These are phyloP conservation scores for Hortiboletus campestris DNA, from an alignment of 768 basidiomycete species.

Conservation along the genomic window DNA sequence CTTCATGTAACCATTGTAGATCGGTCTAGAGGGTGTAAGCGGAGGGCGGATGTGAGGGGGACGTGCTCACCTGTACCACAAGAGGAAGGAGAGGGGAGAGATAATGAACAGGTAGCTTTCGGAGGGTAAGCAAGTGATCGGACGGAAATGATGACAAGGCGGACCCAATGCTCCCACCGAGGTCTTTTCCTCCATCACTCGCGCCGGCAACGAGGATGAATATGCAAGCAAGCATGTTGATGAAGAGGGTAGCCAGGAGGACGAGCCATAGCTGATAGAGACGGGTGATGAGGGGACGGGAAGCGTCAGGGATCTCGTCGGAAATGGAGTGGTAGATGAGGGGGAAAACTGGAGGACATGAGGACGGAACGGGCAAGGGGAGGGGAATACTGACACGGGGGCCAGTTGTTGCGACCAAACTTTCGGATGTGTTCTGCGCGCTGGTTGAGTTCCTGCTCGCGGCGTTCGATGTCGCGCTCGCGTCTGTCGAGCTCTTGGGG, in stretches of 20 bases:
- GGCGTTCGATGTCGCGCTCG: slow-evolving; percentile 76
- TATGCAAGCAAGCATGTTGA: slow-evolving; percentile 92
- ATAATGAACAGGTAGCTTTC: slow-evolving; percentile 80
- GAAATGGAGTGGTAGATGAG: slow-evolving; percentile 91
- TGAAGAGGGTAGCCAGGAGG: slow-evolving; percentile 71
- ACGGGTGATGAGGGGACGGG: slow-evolving; percentile 75
- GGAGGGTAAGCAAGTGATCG: slow-evolving; percentile 15
- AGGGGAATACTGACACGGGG: slow-evolving; percentile 61
- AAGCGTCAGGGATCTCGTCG: slow-evolving; percentile 85
- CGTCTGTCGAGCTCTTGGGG: slow-evolving; percentile 70
- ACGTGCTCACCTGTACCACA: slow-evolving; percentile 85
- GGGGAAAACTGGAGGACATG: slow-evolving; percentile 69
- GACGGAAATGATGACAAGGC: slow-evolving; percentile 27
- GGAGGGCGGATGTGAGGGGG: slow-evolving; percentile 5
- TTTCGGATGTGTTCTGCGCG: slow-evolving; percentile 67
- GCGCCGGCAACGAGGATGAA: slow-evolving; percentile 78
- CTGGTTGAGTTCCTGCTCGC: slow-evolving; percentile 71
- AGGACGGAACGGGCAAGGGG: slow-evolving; percentile 15
- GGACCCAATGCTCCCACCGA: slow-evolving; percentile 81
- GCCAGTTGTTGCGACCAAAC: slow-evolving; percentile 92
- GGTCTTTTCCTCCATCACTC: slow-evolving; percentile 70
- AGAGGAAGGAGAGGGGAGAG: slow-evolving; percentile 73
- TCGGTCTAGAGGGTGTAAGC: slow-evolving; percentile 55
- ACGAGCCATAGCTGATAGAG: slow-evolving; percentile 95
- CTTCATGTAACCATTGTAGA: slow-evolving; percentile 98